These are phyloP conservation scores for Coniferiporia weirii DNA, from an alignment of 1,284 basidiomycete species.

Conservation along the genomic window DNA sequence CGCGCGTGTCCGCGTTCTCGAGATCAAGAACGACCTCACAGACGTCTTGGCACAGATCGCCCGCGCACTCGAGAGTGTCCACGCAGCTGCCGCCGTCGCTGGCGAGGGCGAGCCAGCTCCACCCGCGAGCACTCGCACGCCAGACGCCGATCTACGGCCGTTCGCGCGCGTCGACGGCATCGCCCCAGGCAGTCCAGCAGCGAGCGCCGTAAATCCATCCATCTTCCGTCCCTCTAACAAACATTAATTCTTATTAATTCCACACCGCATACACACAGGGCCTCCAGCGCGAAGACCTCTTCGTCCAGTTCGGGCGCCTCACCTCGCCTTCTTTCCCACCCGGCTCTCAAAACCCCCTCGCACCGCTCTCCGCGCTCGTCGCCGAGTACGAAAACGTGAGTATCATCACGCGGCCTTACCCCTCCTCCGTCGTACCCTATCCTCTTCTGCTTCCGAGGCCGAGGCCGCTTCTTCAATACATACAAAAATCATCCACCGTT, in stretches of 20 bases:
- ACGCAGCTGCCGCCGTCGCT: conserved; percentile 41
- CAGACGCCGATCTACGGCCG: conserved; percentile 31
- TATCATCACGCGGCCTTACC: conserved; percentile 3
- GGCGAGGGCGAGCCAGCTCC: conserved; percentile 19
- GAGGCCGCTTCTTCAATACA: neutral
- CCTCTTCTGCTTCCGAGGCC: neutral
- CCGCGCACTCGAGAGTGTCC: conserved; percentile 61
- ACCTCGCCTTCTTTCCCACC: conserved; percentile 42
- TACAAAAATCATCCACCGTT: too few relatives aligned
- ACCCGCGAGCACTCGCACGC: too few relatives aligned
- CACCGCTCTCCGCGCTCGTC: conserved; percentile 72
- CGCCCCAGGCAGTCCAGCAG: conserved; percentile 72
- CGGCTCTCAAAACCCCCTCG: conserved; percentile 34
- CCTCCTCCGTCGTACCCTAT: neutral
- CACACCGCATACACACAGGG: conserved; percentile 44
- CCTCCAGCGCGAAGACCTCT: conserved; percentile 61
- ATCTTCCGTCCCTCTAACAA: conserved; percentile 35
- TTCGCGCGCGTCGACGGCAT: conserved; percentile 80
- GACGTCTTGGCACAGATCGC: conserved; percentile 63
- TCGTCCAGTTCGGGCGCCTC: conserved; percentile 68
- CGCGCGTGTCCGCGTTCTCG: conserved; percentile 67
- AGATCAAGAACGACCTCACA: conserved; percentile 73
- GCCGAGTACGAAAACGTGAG: conserved; percentile 69
- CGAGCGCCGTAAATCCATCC: conserved; percentile 69
- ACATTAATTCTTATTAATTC: too few relatives aligned